phyloP scores from a whole-genome alignment of 2,329 filamentous ascomycete genomes.

The Cladosporium sp. region DNA sequence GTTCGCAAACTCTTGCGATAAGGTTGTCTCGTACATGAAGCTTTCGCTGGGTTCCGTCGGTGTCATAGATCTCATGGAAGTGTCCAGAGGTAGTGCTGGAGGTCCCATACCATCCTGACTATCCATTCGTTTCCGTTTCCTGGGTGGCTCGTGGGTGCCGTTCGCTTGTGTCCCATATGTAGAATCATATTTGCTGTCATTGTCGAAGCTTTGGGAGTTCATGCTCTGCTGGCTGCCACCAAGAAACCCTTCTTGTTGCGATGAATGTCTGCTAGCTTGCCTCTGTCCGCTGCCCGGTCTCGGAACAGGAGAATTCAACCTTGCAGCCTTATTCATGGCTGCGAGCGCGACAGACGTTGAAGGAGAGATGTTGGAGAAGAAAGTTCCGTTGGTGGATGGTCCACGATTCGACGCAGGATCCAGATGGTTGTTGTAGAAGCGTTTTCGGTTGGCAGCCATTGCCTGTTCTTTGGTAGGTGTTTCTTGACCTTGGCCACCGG shows the following conservation, averaged over 20 bases:
- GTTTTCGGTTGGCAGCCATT: constrained; percentile 86
- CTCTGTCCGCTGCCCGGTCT: constrained; percentile 58
- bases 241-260: constrained; percentile 64
- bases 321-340: constrained; percentile 86
- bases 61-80: constrained; percentile 58
- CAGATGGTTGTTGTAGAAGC: constrained; percentile 76
- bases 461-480: constrained; percentile 98
- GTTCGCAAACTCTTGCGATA: constrained; percentile 31
- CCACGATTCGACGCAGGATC: constrained; percentile 43
- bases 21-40: constrained; percentile 57
- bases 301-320: constrained; percentile 81
- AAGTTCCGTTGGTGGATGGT: constrained; percentile 65
- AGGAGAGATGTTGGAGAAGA: constrained; percentile 94
- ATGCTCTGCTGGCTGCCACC: constrained; percentile 77
- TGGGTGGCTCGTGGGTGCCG: constrained; percentile 60
- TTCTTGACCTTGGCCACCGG: constrained; percentile 66
- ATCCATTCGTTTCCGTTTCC: constrained; percentile 64
- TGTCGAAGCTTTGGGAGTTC: constrained; percentile 34
- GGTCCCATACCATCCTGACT: constrained; percentile 30
- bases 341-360: constrained; percentile 90
- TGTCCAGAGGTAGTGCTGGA: constrained; percentile 39
- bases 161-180: constrained; percentile 59
- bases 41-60: constrained; percentile 78
- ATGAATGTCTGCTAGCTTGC: constrained; percentile 62
- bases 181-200: constrained; percentile 54